Percentiles rank a stretch among this genome's conserved stretches.
Evolutionary conservation across 495 filamentous ascomycete species (phyloP).

Genomic region (Podospora pseudopauciseta): DNA sequence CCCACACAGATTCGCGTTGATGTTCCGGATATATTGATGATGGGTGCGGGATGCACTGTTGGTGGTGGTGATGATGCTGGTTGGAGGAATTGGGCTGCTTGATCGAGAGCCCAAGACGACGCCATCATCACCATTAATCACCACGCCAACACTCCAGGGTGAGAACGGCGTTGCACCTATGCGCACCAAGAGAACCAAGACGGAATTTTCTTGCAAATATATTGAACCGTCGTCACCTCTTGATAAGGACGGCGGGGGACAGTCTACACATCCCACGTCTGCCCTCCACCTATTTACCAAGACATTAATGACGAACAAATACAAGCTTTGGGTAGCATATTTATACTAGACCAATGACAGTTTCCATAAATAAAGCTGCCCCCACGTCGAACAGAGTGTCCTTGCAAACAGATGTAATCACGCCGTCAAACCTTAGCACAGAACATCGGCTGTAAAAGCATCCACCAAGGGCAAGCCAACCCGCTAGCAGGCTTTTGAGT

Average conservation of each 20-base stretch:
- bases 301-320: too few species aligned
- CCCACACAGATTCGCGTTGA: not conserved
- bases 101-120: not conserved
- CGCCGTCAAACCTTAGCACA: too few species aligned
- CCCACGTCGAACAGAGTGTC: not conserved
- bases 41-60: not conserved
- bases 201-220: not conserved
- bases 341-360: not conserved
- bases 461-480: too few species aligned
- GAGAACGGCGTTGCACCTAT: not conserved
- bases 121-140: not conserved
- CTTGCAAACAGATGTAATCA: too few species aligned
- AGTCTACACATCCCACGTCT: too few species aligned
- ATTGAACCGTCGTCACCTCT: not conserved
- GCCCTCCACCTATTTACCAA: too few species aligned
- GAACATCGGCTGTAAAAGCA: too few species aligned
- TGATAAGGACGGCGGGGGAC: too few species aligned
- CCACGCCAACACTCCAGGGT: too few species aligned
- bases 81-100: not conserved
- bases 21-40: not conserved
- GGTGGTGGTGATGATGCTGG: not conserved
- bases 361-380: not conserved
- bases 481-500: too few species aligned
- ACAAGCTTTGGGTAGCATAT: too few species aligned
- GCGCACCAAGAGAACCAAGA: not conserved